Evolutionary conservation across 2,329 filamentous ascomycete species (phyloP), one percentile per base, ranked within the genome.

Genomic region (Stylonectria norvegica): DNA sequence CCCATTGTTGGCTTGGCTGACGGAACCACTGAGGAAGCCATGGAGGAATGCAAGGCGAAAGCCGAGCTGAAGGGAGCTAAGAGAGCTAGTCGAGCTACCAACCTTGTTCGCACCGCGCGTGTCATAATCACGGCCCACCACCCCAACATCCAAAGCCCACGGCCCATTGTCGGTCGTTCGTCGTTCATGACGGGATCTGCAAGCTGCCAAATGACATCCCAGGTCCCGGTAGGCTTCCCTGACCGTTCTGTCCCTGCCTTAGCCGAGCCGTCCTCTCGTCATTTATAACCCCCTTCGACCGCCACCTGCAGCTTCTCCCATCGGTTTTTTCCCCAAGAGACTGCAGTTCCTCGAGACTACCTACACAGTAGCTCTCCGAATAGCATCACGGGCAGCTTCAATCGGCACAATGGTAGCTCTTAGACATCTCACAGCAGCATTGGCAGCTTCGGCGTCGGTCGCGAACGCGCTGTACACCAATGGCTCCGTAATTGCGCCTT

Each of bases 401-500:
- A 8, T 12, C 7, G 12, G 22, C 22, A 36, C 39, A 45, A 64
- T 63, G 61, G 44, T 53, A 19, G 48, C 49, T 29, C 32, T 59
- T 14, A 48, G 49, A 45, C 47, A 48, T 30, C 41, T 60, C 18
- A 49, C 51, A 27, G 53, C 56, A 15, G 57, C 58, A 15, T 23
- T 64, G 18, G 58, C 53, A 31, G 52, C 59, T 14, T 52, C 49
- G 45, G 57, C 47, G 23, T 55, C 50, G 28, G 50, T 44, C 33
- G 59, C 61, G 8, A 63, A 63, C 18, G 75, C 73, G 10, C 60
- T 85, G 15, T 84, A 78, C 59, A 66, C 68, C 50, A 79, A 84
- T 60, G 81, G 79, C 49, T 74, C 73, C 3, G 66, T 79, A 28
- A 70, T 76, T 43, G 77, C 81, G 3, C 81, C 82, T 1, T 86